These are phyloP conservation scores for Macadamia integrifolia DNA, from an alignment of 164 flowering plant genomes.

Conservation along the genomic window DNA sequence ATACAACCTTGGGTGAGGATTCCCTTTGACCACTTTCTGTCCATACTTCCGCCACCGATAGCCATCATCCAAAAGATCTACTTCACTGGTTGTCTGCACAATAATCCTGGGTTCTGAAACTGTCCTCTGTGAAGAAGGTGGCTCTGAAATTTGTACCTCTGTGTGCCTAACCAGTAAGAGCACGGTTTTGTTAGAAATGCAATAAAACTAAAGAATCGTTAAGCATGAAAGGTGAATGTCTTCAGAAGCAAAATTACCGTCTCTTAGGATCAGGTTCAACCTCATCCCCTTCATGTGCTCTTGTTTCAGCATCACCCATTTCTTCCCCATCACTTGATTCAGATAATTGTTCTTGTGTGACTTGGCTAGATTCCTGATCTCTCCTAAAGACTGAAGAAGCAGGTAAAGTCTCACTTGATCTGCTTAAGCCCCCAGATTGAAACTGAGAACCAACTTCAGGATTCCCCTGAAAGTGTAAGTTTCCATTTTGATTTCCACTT, in stretches of 20 bases:
- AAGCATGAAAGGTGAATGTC: background rate
- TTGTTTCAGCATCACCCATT: constrained; percentile 29
- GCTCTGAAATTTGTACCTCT: constrained; percentile 34
- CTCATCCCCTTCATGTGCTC: constrained; percentile 30
- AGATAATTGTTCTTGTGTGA: constrained; percentile 26
- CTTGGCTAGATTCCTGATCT: constrained; percentile 37
- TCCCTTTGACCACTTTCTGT: constrained; percentile 96
- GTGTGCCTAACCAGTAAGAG: constrained; percentile 37
- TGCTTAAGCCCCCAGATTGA: constrained; percentile 21
- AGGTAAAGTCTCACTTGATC: constrained; percentile 20
- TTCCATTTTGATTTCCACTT: constrained; percentile 32
- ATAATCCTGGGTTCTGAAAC: constrained; percentile 78
- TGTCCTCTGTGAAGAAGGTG: constrained; percentile 45
- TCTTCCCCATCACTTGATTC: constrained; percentile 57
- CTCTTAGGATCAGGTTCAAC: constrained; percentile 76
- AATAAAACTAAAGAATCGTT: background rate
- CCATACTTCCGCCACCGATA: constrained; percentile 98
- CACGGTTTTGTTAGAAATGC: background rate
- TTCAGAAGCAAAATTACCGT: constrained; percentile 34
- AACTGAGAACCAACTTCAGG: constrained; percentile 26
- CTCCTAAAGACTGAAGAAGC: constrained; percentile 19
- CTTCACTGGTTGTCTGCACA: constrained; percentile 95
- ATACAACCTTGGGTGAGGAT: constrained; percentile 81
- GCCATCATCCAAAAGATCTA: constrained; percentile 97
- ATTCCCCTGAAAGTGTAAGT: constrained; percentile 23